Base-by-base conservation (phyloP, 495 filamentous ascomycete species). In the Trichocladium uniseriatum region DNA sequence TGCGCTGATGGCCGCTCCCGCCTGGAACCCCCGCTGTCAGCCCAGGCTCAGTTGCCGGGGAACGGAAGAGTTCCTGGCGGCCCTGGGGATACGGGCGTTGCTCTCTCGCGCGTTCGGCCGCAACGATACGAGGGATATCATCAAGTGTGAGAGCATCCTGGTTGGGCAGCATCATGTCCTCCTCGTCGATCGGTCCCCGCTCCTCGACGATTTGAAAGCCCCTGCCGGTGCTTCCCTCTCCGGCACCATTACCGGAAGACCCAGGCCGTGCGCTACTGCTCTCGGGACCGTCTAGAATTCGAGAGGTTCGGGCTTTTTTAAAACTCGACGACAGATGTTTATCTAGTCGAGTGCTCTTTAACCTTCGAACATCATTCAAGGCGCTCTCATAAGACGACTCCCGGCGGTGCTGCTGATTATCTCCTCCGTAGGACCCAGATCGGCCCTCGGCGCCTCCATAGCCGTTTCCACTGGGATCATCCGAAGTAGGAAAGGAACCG, bases 101-200 rank as follows among this genome's bases (percentile, higher is more conserved):
- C 61, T 95, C 90, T 61, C 84, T 82, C 22, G 92, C 90, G 69
- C 97, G 92, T 58, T 96, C 88, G 8, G 91, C 87, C 2, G 92
- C 92, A 37, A 96, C 87, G 54, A 99, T 94, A 52, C 91, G 77
- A n/a, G 92, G 91, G 52, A 99, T 96, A 61, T 99, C 92, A 64
- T 97, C 92, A 48, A 99, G 71, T 5, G 89, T 95, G 29, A 97
- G 73, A 13, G 87, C 86, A 70, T 96, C 89, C 49, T 91, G 84
- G 54, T 86, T 79, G n/a, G 86, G 87, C 54, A 98, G 86, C 39
- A 86, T 87, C 52, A 89, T 71, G 45, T 89, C 83, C 19, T 76
- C 73, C 35, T 91, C 85, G 22, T 82, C 79, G 50, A 81, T 82
- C 31, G 72, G 74, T 53, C 91, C 87, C 35, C 79, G 80, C 58